Evolutionary conservation across 805 yeast genomes (phyloP), one percentile per base, ranked within the genome.

Genomic region (Saccharomyces mikatae): DNA sequence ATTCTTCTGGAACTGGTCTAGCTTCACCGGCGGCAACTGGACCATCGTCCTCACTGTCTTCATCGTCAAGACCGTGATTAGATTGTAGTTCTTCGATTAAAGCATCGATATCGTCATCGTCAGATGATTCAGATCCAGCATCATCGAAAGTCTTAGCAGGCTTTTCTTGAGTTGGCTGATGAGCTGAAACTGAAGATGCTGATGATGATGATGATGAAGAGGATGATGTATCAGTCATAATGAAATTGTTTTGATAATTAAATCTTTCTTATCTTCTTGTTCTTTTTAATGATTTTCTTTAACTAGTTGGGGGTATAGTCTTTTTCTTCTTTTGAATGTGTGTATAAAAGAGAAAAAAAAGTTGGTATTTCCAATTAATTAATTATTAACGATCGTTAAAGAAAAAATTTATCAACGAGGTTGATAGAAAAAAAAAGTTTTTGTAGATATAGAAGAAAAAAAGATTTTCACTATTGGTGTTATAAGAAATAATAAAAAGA

Each of bases 1-100:
- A 74, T 69, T 87, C 95, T 65, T 89, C 96, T 53, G 96, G 95
- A 52, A 89, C 89, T 58, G 86, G 86, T 73, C 85, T 82, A 72
- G 82, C 81, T 52, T 82, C 78, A 58, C 78, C 78, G 59, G 78
- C 81, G 46, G 80, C 82, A 55, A 64, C 72, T 46, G 61, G 68
- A 44, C 64, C 74, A 26, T 70, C 76, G 46, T 68, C 76, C 47
- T 75, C 83, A 48, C 75, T 81, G 28, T 74, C 84, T 3, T 73
- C 82, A 4, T 68, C 81, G 11, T 69, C 81, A 41, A 48, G 66
- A 62, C 78, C 82, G 61, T 76, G 77, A 71, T 83, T 74, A 52
- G 80, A 76, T 76, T 89, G 96, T 66, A 89, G 78, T 65, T 89
- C 96, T 60, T 81, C 78, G 62, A 85, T 81, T 71, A 85, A 80